Conservation (phyloP, 176 grass and related monocot genomes). For the Oryza officinalis region DNA sequence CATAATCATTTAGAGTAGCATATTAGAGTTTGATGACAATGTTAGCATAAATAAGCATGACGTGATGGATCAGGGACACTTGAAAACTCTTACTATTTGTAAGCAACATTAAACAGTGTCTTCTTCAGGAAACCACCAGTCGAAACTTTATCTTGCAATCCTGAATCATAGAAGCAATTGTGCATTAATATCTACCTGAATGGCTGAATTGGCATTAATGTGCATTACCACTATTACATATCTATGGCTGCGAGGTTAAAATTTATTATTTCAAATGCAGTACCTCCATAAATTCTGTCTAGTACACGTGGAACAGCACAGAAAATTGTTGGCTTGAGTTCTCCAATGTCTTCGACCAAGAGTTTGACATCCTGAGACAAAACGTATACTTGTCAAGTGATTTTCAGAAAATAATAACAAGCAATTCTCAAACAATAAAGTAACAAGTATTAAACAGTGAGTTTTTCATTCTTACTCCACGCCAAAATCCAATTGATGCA, state of each 20-base stretch:
- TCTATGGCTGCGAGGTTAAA: neutral
- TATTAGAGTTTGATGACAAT: slow-evolving; percentile 28
- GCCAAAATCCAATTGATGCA: slow-evolving; percentile 97
- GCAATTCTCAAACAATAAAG: neutral
- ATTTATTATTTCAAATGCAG: slow-evolving; percentile 9
- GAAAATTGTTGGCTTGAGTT: slow-evolving; percentile 87
- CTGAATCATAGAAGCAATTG: slow-evolving; percentile 49
- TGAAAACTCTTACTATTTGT: slow-evolving; percentile 66
- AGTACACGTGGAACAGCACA: slow-evolving; percentile 95
- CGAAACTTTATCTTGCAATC: slow-evolving; percentile 80
- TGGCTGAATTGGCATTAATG: neutral
- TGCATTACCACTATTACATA: neutral
- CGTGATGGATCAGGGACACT: neutral
- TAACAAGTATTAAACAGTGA: neutral
- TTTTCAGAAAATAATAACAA: neutral
- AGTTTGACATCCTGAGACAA: slow-evolving; percentile 83
- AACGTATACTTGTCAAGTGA: slow-evolving; percentile 24
- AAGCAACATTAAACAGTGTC: slow-evolving; percentile 78
- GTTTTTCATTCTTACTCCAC: slow-evolving; percentile 63
- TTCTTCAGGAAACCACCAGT: slow-evolving; percentile 77
- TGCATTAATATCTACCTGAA: slow-evolving; percentile 13
- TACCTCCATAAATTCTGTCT: slow-evolving; percentile 91
- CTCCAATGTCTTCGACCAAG: slow-evolving; percentile 93
- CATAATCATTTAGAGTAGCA: slow-evolving; percentile 26
- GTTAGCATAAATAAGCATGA: slow-evolving; percentile 8